Conservation (phyloP, 768 basidiomycete genomes). For the Boletus pseudo-olivaceus region DNA sequence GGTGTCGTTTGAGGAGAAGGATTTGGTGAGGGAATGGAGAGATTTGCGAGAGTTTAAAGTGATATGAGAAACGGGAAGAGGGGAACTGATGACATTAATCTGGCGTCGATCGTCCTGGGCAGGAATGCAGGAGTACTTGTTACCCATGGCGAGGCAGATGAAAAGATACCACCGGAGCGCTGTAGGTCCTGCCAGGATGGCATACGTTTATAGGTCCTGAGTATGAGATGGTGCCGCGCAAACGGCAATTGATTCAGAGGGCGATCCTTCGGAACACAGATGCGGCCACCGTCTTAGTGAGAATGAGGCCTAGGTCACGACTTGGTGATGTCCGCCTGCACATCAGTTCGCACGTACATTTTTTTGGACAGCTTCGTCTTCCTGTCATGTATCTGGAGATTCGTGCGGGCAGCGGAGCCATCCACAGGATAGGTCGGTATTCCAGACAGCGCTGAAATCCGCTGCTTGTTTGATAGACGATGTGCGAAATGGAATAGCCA, state of each 20-base stretch:
- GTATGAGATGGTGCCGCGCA: not conserved
- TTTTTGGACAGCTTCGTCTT: not conserved
- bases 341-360: not conserved
- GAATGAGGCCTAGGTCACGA: not conserved
- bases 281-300: not conserved
- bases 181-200: not conserved
- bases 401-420: not conserved
- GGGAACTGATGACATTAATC: slow-evolving; percentile 2
- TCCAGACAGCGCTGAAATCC: not conserved
- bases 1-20: slow-evolving; percentile 39
- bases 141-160: slow-evolving; percentile 27
- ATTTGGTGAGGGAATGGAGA: slow-evolving; percentile 33
- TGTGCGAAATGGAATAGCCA: not conserved
- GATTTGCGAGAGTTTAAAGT: slow-evolving; percentile 40
- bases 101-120: slow-evolving; percentile 3
- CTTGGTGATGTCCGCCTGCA: not conserved
- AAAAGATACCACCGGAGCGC: not conserved
- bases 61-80: slow-evolving; percentile 31
- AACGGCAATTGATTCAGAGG: not conserved
- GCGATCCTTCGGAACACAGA: not conserved
- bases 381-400: slow-evolving; percentile 3
- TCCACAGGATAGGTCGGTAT: not conserved
- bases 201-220: slow-evolving; percentile 17
- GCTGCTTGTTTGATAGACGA: not conserved
- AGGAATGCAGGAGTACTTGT: slow-evolving; percentile 24